A percentile compares a stretch with the other conserved stretches of the same genome.
Evolutionary conservation across 805 yeast species (phyloP).

Genomic region (Lachancea dasiensis): DNA sequence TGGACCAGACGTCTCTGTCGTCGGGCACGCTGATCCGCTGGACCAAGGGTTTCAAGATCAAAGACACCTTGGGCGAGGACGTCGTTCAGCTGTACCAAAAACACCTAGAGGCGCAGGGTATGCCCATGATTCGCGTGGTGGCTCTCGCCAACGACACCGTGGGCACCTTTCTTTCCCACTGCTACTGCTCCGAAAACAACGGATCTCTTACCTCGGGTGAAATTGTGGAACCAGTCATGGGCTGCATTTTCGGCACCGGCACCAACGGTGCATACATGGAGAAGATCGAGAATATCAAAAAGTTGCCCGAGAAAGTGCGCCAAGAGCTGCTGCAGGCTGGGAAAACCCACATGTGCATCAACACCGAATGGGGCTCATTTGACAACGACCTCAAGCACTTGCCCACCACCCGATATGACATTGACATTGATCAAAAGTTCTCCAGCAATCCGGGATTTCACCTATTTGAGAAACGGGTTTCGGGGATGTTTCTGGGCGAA

Average conservation of each 20-base stretch:
- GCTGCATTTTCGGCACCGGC: conserved; percentile 95
- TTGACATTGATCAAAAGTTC: conserved; percentile 52
- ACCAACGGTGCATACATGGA: conserved; percentile 95
- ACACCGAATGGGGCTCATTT: conserved; percentile 98
- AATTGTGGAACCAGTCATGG: conserved; percentile 72
- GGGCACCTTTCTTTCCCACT: conserved; percentile 84
- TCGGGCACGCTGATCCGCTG: conserved; percentile 83
- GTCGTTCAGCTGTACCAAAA: conserved; percentile 68
- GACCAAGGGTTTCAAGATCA: conserved; percentile 92
- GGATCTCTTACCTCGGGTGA: conserved; percentile 44
- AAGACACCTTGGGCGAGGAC: conserved; percentile 80
- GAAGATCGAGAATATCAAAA: conserved; percentile 62
- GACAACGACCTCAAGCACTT: conserved; percentile 73
- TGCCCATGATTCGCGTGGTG: conserved; percentile 60
- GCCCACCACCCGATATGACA: conserved; percentile 77
- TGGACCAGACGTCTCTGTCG: conserved; percentile 73
- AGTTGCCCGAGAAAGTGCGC: conserved; percentile 49
- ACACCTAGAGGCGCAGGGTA: conserved; percentile 52
- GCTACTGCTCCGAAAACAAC: conserved; percentile 56
- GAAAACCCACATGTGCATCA: conserved; percentile 71
- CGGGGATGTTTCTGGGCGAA: conserved; percentile 93
- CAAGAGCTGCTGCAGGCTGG: conserved; percentile 38
- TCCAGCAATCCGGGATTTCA: conserved; percentile 85
- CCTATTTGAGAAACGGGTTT: conserved; percentile 85
- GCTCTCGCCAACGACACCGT: conserved; percentile 96